A percentile compares a stretch with the other conserved stretches of the same genome.
phyloP scores from a whole-genome alignment of 2,329 filamentous ascomycete species.

The Septoria petroselini region DNA sequence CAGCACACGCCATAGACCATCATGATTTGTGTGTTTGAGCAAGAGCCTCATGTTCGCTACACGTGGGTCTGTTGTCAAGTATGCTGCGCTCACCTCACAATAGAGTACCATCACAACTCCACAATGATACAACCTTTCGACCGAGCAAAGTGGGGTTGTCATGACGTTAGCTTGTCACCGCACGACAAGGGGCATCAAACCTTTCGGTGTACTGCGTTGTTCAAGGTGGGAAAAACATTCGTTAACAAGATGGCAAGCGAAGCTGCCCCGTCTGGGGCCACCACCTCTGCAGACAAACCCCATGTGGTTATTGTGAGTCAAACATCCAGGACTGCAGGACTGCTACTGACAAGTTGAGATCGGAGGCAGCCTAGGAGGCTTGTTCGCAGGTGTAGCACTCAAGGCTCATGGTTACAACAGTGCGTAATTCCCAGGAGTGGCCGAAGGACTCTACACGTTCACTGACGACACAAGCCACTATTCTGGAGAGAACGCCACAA shows the following conservation, averaged over 20 bases:
- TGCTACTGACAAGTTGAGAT: conserved; percentile 20
- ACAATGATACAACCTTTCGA: conserved; percentile 6
- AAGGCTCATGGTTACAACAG: conserved; percentile 33
- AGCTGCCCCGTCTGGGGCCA: neutral
- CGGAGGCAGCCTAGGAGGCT: conserved; percentile 33
- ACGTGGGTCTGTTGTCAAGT: too few relatives aligned
- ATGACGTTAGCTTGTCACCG: conserved; percentile 3
- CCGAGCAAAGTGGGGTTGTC: conserved; percentile 7
- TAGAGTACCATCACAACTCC: too few relatives aligned
- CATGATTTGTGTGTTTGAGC: too few relatives aligned
- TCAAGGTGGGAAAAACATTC: too few relatives aligned
- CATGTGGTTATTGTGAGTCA: conserved; percentile 28
- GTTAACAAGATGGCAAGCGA: too few relatives aligned
- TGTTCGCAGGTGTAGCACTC: conserved; percentile 32
- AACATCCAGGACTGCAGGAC: neutral
- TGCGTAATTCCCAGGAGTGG: neutral
- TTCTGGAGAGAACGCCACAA: conserved; percentile 43
- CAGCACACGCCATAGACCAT: too few relatives aligned
- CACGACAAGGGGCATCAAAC: too few relatives aligned
- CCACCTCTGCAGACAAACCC: conserved; percentile 15
- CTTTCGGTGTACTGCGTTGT: too few relatives aligned
- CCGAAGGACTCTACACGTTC: neutral
- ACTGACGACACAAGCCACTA: conserved; percentile 8
- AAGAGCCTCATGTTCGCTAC: too few relatives aligned
- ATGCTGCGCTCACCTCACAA: too few relatives aligned